Evolutionary conservation across 2,329 filamentous ascomycete species (phyloP).

Genomic region (Aphanocladium album): DNA sequence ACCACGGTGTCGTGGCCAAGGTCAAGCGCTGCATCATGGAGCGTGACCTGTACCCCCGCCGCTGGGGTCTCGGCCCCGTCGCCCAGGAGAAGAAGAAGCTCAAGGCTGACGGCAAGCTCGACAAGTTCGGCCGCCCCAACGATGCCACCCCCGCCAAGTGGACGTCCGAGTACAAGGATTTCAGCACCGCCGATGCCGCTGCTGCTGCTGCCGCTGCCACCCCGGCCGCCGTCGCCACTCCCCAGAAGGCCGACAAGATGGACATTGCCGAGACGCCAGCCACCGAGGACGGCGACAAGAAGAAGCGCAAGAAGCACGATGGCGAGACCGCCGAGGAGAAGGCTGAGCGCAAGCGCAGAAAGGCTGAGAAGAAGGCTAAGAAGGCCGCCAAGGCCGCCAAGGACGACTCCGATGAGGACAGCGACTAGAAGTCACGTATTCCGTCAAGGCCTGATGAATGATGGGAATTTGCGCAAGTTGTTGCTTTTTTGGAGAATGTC

Average conservation of each 20-base stretch:
- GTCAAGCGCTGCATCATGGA: conserved; percentile 99
- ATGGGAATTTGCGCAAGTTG: background rate
- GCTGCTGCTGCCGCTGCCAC: conserved; percentile 40
- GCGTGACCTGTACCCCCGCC: conserved; percentile 90
- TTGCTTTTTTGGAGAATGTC: conserved; percentile 1
- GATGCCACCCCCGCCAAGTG: conserved; percentile 91
- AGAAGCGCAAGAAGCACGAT: conserved; percentile 76
- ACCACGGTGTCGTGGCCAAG: conserved; percentile 96
- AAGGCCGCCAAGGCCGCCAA: conserved; percentile 53
- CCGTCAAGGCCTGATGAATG: background rate
- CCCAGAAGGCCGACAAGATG: conserved; percentile 33
- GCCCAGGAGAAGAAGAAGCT: conserved; percentile 99
- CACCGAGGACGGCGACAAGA: conserved; percentile 52
- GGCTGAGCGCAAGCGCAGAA: conserved; percentile 55
- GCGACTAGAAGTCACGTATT: conserved; percentile 34
- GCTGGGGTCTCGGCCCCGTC: conserved; percentile 93
- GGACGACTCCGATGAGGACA: conserved; percentile 48
- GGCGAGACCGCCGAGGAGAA: conserved; percentile 68
- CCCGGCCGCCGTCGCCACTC: conserved; percentile 35
- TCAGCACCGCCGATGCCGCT: conserved; percentile 51
- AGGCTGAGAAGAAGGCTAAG: conserved; percentile 56
- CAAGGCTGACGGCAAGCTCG: conserved; percentile 95
- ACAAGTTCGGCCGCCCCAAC: conserved; percentile 93
- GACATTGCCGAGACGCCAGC: conserved; percentile 32
- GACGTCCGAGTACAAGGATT: conserved; percentile 91